Base-by-base conservation (phyloP, 2,329 filamentous ascomycete species). In the Tothia fuscella region DNA sequence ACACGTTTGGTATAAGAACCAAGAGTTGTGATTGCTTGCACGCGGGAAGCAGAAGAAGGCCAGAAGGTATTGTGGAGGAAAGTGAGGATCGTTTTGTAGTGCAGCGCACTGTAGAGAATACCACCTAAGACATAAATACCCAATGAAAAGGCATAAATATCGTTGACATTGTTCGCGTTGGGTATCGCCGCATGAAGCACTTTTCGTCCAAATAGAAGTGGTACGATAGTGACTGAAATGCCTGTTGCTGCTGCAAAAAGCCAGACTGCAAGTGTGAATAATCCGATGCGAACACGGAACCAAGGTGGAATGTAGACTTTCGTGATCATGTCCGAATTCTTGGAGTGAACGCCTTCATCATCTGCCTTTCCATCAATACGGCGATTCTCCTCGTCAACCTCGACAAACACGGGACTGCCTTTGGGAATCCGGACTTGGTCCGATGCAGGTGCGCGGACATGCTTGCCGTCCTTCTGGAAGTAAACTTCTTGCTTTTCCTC, bases 351-450 rank as follows among this genome's bases (percentile, higher is more conserved):
- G 47, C 53, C 46, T 53, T 52, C 54, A 36, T 51, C 54, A 38
- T 67, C 62, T 3, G 47, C 45, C 28, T 66, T 65, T 20, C 76
- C 76, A 55, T 84, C 80, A 26, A 75, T 61, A 29, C 78, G 71
- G 32, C 76, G 65, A 46, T 87, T 81, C 20, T 78, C 61, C 41
- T 82, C 75, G 9, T 74, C 70, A 6, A 89, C 81, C 38, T 83
- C 74, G 14, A 93, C 65, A 54, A 98, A 96, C 3, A 94, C 88
- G 13, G 70, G 66, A 35, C 72, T 73, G 29, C 84, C 83, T 60
- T 93, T 94, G 3, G 87, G 84, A 26, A 96, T 88, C 54, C 93
- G 86, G 49, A 95, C 84, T 57, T 93, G 87, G 58, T 98, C 91
- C 1, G 87, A 94, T 14, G 86, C 88, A 9, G 91, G 91, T n/a